These are phyloP conservation scores for Talaromyces albobiverticillius DNA, from an alignment of 2,329 filamentous ascomycete species.

Conservation along the genomic window DNA sequence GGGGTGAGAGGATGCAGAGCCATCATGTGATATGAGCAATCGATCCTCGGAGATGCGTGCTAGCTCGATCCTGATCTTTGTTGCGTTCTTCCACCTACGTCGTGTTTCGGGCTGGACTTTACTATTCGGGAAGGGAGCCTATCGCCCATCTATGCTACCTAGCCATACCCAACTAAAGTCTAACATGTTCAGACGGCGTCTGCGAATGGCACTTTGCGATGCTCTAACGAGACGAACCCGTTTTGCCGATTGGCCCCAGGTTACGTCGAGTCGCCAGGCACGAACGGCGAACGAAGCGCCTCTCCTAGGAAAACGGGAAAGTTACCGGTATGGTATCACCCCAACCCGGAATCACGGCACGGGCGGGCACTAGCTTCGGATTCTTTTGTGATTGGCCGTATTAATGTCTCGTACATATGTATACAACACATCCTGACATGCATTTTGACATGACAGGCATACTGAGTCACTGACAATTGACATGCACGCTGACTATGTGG, in stretches of 20 bases:
- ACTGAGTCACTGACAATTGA: too few species aligned
- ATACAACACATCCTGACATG: too few species aligned
- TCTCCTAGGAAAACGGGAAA: too few species aligned
- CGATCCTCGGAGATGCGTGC: background rate
- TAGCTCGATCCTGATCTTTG: background rate
- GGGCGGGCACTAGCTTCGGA: background rate
- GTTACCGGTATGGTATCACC: too few species aligned
- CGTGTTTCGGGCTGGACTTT: slow-evolving; percentile 5
- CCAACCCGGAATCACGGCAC: background rate
- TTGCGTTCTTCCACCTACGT: background rate
- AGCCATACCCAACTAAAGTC: too few species aligned
- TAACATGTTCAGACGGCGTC: too few species aligned
- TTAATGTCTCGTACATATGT: background rate
- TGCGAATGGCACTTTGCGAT: background rate
- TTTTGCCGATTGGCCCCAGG: background rate
- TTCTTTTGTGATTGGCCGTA: background rate
- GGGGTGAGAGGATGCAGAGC: too few species aligned
- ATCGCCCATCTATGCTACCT: background rate
- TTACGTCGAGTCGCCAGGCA: background rate
- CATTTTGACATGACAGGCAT: too few species aligned
- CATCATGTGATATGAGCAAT: too few species aligned
- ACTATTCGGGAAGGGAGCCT: slow-evolving; percentile 6
- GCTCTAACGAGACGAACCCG: background rate
- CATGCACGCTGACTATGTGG: too few species aligned
- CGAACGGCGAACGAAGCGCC: background rate